Evolutionary conservation across 805 yeast species (phyloP).

Genomic region (Yamadazyma scolyti): DNA sequence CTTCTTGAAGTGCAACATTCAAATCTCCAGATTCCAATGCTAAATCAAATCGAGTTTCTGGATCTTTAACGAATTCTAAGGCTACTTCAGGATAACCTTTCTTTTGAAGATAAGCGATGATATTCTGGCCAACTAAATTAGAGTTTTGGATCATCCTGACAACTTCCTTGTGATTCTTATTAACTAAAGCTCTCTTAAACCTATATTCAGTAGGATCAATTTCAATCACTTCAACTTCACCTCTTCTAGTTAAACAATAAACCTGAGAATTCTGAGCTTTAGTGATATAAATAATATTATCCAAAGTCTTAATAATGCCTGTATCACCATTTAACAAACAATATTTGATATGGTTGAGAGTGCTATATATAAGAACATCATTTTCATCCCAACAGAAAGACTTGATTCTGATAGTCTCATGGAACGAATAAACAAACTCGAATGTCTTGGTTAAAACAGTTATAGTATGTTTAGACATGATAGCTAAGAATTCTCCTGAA

Average conservation of each 20-base stretch:
- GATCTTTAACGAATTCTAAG: slow-evolving; percentile 91
- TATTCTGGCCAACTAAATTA: slow-evolving; percentile 94
- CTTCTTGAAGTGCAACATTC: slow-evolving; percentile 83
- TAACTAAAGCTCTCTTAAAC: slow-evolving; percentile 88
- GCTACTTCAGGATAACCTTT: slow-evolving; percentile 98
- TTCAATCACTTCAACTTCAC: slow-evolving; percentile 69
- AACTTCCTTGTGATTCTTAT: slow-evolving; percentile 88
- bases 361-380: slow-evolving; percentile 87
- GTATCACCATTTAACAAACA: slow-evolving; percentile 89
- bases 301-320: slow-evolving; percentile 91
- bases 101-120: slow-evolving; percentile 90
- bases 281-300: slow-evolving; percentile 79
- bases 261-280: slow-evolving; percentile 68
- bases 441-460: slow-evolving; percentile 80
- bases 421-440: slow-evolving; percentile 77
- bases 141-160: slow-evolving; percentile 83
- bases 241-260: slow-evolving; percentile 79
- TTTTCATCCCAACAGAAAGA: slow-evolving; percentile 97
- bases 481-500: slow-evolving; percentile 83
- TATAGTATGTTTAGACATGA: slow-evolving; percentile 87
- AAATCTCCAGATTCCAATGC: slow-evolving; percentile 93
- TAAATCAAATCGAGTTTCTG: slow-evolving; percentile 92
- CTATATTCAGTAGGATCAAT: slow-evolving; percentile 97
- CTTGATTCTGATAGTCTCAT: slow-evolving; percentile 94
- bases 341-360: slow-evolving; percentile 93